Conservation (phyloP, 164 flowering plant species). For the Chimonanthus praecox region DNA sequence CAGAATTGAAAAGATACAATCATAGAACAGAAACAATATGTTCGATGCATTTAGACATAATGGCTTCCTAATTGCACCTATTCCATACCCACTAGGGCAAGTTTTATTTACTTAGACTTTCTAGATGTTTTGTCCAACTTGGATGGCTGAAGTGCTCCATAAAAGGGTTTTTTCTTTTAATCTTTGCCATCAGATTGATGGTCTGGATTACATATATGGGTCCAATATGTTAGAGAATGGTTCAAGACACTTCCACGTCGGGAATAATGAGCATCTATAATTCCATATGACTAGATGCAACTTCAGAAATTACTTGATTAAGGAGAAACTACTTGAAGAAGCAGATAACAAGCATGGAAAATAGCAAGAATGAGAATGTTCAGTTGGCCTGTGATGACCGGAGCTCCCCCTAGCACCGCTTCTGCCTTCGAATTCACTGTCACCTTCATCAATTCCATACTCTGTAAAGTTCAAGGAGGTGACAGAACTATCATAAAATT, state of each 20-base stretch:
- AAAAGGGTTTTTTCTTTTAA: no score
- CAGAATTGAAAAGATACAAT: not conserved
- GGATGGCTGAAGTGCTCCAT: not conserved
- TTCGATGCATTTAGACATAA: not conserved
- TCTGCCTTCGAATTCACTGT: conserved; percentile 52
- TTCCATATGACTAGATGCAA: not conserved
- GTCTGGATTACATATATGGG: not conserved
- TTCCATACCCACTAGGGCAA: not conserved
- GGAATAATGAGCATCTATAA: not conserved
- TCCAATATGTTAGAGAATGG: not conserved
- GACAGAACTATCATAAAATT: conserved; percentile 84
- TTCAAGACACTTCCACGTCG: not conserved
- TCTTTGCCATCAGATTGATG: not conserved
- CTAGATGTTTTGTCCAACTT: not conserved
- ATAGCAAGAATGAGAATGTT: not conserved
- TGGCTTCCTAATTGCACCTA: not conserved
- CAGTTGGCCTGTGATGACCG: conserved; percentile 53
- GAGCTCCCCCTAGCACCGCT: conserved; percentile 43
- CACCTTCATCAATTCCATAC: conserved; percentile 57
- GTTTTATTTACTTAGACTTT: not conserved
- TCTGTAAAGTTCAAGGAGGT: conserved; percentile 61
- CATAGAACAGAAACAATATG: not conserved
- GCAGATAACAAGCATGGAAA: no score
- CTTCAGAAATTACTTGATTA: not conserved
- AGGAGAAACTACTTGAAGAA: no score